Percentiles rank a stretch among this genome's conserved stretches.
phyloP scores from a whole-genome alignment of 2,329 filamentous ascomycete species.

The Sarocladium kiliense region DNA sequence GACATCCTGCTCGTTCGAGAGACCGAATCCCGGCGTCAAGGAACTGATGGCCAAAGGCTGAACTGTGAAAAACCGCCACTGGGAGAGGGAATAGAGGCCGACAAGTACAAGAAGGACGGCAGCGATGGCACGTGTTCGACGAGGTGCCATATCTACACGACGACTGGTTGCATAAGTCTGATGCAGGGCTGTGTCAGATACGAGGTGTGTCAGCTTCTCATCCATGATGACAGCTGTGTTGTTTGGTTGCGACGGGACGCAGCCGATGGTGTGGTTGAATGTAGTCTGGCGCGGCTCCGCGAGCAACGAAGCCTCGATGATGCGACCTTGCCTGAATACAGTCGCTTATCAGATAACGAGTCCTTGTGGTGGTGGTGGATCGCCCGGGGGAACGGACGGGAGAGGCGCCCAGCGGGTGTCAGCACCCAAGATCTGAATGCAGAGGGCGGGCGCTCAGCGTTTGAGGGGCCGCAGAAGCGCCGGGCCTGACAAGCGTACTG shows the following conservation, averaged over 20 bases:
- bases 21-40: constrained; percentile 7
- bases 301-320: background rate
- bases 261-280: background rate
- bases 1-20: background rate
- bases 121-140: constrained; percentile 19
- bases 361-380: background rate
- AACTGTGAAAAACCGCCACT: background rate
- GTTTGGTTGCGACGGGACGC: constrained; percentile 4
- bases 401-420: background rate
- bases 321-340: background rate
- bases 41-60: constrained; percentile 10
- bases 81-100: constrained; percentile 8
- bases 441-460: too few species aligned
- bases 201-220: constrained; percentile 20
- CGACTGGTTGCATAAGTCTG: background rate
- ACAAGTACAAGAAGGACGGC: constrained; percentile 19
- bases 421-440: background rate
- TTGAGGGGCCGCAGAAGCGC: background rate
- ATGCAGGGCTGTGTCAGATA: constrained; percentile 12
- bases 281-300: background rate
- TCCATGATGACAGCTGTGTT: constrained; percentile 20
- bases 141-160: constrained; percentile 10
- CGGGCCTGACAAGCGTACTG: background rate
- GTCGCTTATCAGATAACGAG: constrained; percentile 5
- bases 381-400: background rate